Conservation (phyloP, 192 early-diverging fungal species). For the Spizellomyces sp. region DNA sequence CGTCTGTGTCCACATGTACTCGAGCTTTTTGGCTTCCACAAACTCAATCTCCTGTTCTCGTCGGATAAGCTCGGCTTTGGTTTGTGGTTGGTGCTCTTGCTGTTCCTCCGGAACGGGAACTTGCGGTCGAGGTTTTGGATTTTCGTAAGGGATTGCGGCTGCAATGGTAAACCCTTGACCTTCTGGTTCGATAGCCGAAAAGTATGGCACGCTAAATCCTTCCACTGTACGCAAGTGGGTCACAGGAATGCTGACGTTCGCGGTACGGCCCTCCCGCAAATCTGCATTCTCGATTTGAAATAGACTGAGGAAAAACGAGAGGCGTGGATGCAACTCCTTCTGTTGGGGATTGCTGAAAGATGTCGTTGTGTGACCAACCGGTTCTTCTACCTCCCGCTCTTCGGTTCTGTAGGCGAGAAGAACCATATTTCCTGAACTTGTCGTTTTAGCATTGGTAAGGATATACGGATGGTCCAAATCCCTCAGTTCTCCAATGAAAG, state of each 20-base stretch:
- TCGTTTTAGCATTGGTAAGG: background rate
- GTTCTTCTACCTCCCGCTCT: slow-evolving; percentile 12
- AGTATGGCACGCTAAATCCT: background rate
- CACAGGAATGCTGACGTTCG: background rate
- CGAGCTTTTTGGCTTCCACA: slow-evolving; percentile 1
- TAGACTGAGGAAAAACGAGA: background rate
- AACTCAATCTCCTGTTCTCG: background rate
- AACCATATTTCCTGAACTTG: background rate
- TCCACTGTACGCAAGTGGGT: background rate
- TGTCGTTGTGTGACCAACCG: background rate
- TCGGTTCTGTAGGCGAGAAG: slow-evolving; percentile 16
- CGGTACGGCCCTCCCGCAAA: background rate
- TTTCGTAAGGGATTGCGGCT: background rate
- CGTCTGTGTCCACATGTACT: slow-evolving; percentile 27
- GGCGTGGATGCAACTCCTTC: background rate
- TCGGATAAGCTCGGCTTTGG: too few species aligned
- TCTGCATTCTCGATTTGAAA: background rate
- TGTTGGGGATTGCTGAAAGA: background rate
- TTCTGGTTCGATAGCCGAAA: slow-evolving; percentile 1
- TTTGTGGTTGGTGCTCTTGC: slow-evolving; percentile 1
- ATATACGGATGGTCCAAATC: background rate
- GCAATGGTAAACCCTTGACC: background rate
- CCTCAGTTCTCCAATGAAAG: background rate
- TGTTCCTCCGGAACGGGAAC: background rate
- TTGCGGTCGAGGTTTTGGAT: background rate